Percentiles rank a stretch among this genome's conserved stretches.
phyloP scores from a whole-genome alignment of 176 grass and related monocot genomes.

The Phoenix roebelenii region DNA sequence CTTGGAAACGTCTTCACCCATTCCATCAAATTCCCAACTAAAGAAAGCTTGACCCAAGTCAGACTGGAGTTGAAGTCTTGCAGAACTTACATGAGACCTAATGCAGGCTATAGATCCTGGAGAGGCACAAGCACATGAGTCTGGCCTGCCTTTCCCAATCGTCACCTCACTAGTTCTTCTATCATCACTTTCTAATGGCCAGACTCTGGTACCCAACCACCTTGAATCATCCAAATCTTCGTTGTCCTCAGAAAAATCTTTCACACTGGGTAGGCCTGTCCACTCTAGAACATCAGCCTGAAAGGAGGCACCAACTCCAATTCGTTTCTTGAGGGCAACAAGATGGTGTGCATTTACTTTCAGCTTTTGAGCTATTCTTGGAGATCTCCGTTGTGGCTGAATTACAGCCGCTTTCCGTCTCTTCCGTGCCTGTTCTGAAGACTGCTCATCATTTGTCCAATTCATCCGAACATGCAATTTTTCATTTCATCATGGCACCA shows the following conservation, averaged over 20 bases:
- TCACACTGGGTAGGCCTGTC: conserved; percentile 38
- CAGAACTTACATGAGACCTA: conserved; percentile 41
- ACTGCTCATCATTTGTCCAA: conserved; percentile 2
- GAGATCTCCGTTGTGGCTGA: conserved; percentile 68
- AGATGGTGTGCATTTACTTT: conserved; percentile 49
- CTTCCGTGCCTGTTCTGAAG: conserved; percentile 25
- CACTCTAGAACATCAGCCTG: conserved; percentile 72
- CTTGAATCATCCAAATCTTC: conserved; percentile 43
- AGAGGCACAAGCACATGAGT: conserved; percentile 47
- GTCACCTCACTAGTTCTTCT: conserved; percentile 14
- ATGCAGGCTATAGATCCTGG: conserved; percentile 60
- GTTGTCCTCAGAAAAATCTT: conserved; percentile 38
- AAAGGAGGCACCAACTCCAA: conserved; percentile 62
- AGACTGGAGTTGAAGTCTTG: conserved; percentile 50
- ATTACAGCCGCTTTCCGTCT: neutral
- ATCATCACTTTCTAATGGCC: conserved; percentile 42
- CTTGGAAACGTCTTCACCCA: conserved; percentile 63
- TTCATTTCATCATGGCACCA: neutral
- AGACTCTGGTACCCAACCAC: conserved; percentile 54
- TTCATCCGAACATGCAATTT: conserved; percentile 11
- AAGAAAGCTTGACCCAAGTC: conserved; percentile 76
- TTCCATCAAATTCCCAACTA: conserved; percentile 60
- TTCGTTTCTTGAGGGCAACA: conserved; percentile 53
- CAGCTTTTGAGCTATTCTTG: conserved; percentile 69
- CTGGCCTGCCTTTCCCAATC: conserved; percentile 33